A percentile compares a stretch with the other conserved stretches of the same genome.
Conservation (phyloP, 2,329 filamentous ascomycete genomes). For the Furcasterigmium furcatum region DNA sequence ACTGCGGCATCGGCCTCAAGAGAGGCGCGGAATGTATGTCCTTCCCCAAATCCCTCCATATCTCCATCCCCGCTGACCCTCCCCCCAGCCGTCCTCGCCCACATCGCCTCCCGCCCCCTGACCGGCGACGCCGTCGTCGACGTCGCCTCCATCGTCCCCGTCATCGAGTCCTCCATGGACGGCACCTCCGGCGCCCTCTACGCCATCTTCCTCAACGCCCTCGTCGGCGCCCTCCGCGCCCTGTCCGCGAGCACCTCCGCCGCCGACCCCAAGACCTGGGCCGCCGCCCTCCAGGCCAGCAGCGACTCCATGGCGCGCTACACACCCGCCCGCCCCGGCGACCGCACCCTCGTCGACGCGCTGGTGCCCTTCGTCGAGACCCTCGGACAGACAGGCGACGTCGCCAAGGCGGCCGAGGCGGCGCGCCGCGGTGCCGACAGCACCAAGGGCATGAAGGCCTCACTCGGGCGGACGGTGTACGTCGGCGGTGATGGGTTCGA, state of each 20-base stretch:
- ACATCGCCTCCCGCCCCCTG: constrained; percentile 39
- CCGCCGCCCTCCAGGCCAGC: constrained; percentile 43
- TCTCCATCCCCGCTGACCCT: constrained; percentile 10
- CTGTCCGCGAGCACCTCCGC: neutral
- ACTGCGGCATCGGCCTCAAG: constrained; percentile 84
- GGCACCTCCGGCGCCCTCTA: constrained; percentile 2
- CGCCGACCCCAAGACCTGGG: constrained; percentile 5
- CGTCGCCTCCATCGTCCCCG: constrained; percentile 1
- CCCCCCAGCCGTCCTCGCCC: constrained; percentile 45
- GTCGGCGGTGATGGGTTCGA: constrained; percentile 57
- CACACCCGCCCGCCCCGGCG: constrained; percentile 3
- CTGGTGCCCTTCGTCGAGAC: constrained; percentile 81
- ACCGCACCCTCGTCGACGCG: constrained; percentile 26
- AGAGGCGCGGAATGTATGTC: constrained; percentile 72
- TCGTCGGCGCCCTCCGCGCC: constrained; percentile 1
- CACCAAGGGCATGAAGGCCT: constrained; percentile 91
- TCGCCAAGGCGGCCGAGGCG: constrained; percentile 72
- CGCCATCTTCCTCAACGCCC: constrained; percentile 4
- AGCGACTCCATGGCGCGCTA: constrained; percentile 54
- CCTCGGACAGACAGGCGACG: constrained; percentile 60
- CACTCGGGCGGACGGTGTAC: constrained; percentile 79
- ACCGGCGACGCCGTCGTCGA: constrained; percentile 44
- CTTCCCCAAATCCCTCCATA: neutral
- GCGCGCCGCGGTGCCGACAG: constrained; percentile 73
- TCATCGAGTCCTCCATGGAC: constrained; percentile 7